Evolutionary conservation across 176 grass and related monocot species (phyloP).

Genomic region (Lolium perenne): DNA sequence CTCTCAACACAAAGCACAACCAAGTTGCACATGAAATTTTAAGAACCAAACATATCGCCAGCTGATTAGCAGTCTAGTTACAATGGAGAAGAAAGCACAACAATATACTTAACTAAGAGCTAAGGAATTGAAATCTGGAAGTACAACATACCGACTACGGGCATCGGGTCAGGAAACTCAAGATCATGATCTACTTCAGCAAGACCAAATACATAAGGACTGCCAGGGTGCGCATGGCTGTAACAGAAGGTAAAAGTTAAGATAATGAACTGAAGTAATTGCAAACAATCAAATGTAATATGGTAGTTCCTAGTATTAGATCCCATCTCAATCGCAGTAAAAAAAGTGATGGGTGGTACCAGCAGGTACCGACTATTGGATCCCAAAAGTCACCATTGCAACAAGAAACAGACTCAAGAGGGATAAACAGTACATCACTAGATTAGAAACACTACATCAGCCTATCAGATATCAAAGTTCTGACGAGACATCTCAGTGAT

Average conservation of each 20-base stretch:
- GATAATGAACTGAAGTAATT: slow-evolving; percentile 27
- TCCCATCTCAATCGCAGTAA: slow-evolving; percentile 3
- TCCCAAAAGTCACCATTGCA: slow-evolving; percentile 8
- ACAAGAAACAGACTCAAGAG: background rate
- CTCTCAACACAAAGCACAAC: background rate
- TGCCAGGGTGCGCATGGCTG: slow-evolving; percentile 98
- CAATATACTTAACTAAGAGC: slow-evolving; percentile 28
- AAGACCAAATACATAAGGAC: slow-evolving; percentile 96
- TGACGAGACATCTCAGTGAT: background rate
- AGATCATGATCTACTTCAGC: slow-evolving; percentile 93
- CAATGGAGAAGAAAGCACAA: background rate
- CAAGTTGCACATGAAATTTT: background rate
- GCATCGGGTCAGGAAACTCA: slow-evolving; percentile 99
- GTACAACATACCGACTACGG: slow-evolving; percentile 80
- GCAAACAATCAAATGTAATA: background rate
- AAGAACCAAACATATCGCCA: background rate
- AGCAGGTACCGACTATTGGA: background rate
- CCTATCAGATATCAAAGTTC: slow-evolving; percentile 2
- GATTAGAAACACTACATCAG: slow-evolving; percentile 11
- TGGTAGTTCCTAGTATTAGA: slow-evolving; percentile 21
- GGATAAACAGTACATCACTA: background rate
- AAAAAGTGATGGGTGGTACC: background rate
- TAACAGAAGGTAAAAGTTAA: slow-evolving; percentile 33
- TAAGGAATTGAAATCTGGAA: slow-evolving; percentile 43
- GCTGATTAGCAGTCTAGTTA: slow-evolving; percentile 1